Conservation (phyloP, 1,284 basidiomycete species). For the Sanghuangporus sanghuang region DNA sequence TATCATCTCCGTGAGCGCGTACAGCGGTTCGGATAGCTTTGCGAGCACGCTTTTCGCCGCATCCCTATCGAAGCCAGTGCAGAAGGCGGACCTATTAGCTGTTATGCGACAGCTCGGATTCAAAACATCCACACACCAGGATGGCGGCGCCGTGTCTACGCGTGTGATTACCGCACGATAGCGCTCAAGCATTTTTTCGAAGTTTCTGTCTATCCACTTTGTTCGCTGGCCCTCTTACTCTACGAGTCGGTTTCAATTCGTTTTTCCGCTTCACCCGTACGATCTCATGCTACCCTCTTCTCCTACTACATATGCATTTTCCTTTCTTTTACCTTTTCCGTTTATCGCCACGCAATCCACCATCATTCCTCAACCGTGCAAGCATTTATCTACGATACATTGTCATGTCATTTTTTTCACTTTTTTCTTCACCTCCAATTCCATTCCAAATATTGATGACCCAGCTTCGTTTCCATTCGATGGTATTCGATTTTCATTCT, state of each 20-base stretch:
- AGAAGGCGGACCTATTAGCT: slow-evolving; percentile 77
- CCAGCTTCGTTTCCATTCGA: slow-evolving; percentile 5
- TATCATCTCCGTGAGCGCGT: slow-evolving; percentile 90
- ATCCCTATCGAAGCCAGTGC: slow-evolving; percentile 82
- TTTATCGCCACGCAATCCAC: slow-evolving; percentile 10
- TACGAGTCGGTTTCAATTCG: not conserved
- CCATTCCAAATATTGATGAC: not conserved
- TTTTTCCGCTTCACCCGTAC: slow-evolving; percentile 24
- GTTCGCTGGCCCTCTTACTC: slow-evolving; percentile 28
- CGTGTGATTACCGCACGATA: slow-evolving; percentile 42
- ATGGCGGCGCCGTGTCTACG: slow-evolving; percentile 30
- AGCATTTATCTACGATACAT: slow-evolving; percentile 7
- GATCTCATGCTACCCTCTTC: slow-evolving; percentile 5
- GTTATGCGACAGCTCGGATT: slow-evolving; percentile 85
- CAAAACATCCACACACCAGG: slow-evolving; percentile 74
- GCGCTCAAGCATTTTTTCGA: slow-evolving; percentile 11
- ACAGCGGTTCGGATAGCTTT: slow-evolving; percentile 61
- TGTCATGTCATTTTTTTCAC: not conserved
- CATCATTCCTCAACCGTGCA: slow-evolving; percentile 13
- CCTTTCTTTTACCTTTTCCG: not conserved
- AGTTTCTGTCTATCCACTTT: slow-evolving; percentile 17
- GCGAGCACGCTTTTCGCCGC: slow-evolving; percentile 80
- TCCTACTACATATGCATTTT: slow-evolving; percentile 12
- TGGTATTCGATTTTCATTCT: not conserved
- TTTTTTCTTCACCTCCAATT: not conserved